Percentiles rank a stretch among this genome's conserved stretches.
Evolutionary conservation across 257 asterid species (phyloP).

Genomic region (Mentha longifolia): DNA sequence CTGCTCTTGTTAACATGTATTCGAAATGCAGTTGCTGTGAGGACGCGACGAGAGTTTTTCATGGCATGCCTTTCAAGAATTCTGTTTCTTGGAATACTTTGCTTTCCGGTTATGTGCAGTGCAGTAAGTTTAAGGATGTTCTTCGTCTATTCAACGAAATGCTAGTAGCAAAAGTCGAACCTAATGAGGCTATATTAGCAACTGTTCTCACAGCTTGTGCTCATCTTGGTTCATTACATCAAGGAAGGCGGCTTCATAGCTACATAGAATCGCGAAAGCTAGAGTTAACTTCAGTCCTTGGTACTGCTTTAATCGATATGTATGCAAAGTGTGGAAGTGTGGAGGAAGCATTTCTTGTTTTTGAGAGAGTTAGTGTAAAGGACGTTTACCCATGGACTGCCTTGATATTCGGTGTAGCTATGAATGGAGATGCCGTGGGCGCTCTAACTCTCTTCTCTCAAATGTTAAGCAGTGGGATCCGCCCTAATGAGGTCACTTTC

Average conservation of each 20-base stretch:
- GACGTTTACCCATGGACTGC: constrained; percentile 59
- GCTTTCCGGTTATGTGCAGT: constrained; percentile 48
- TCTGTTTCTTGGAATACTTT: constrained; percentile 57
- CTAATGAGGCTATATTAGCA: constrained; percentile 44
- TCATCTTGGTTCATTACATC: constrained; percentile 52
- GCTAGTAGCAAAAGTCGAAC: constrained; percentile 40
- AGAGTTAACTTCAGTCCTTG: constrained; percentile 44
- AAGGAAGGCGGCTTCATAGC: constrained; percentile 48
- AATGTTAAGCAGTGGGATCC: constrained; percentile 50
- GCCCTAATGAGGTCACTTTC: constrained; percentile 57
- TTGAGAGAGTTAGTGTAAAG: constrained; percentile 35
- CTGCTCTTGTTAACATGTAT: constrained; percentile 65
- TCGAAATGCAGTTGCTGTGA: constrained; percentile 46
- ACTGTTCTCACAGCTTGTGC: constrained; percentile 61
- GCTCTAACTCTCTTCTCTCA: constrained; percentile 41
- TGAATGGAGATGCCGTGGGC: constrained; percentile 52
- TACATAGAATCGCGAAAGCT: constrained; percentile 32
- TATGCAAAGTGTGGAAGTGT: constrained; percentile 62
- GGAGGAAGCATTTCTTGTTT: constrained; percentile 44
- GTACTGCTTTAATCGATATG: constrained; percentile 61
- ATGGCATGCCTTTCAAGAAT: constrained; percentile 44
- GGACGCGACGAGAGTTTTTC: constrained; percentile 49
- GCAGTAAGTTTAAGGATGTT: constrained; percentile 36
- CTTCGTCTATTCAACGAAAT: constrained; percentile 47
- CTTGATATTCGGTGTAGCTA: constrained; percentile 50